These are phyloP conservation scores for Warburgia ugandensis DNA, from an alignment of 164 flowering plant genomes.

Conservation along the genomic window DNA sequence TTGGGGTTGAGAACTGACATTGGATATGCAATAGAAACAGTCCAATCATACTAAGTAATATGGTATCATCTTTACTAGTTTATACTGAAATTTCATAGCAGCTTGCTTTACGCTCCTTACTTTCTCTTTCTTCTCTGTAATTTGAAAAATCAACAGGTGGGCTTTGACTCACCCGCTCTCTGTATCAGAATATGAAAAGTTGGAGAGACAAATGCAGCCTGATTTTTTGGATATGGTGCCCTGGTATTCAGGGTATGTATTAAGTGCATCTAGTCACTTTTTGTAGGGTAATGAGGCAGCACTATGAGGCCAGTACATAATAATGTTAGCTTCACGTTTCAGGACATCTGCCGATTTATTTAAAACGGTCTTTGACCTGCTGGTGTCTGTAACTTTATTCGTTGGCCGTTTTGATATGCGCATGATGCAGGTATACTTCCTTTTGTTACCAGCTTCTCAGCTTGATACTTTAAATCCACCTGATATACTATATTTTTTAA, in stretches of 20 bases:
- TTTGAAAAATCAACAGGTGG: slow-evolving; percentile 52
- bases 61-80: too few species aligned
- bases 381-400: slow-evolving; percentile 95
- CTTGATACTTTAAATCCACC: too few species aligned
- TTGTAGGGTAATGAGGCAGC: not conserved
- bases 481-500: too few species aligned
- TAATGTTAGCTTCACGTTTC: slow-evolving; percentile 24
- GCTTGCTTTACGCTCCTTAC: not conserved
- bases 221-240: slow-evolving; percentile 98
- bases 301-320: not conserved
- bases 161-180: slow-evolving; percentile 90
- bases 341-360: slow-evolving; percentile 99
- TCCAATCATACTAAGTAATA: too few species aligned
- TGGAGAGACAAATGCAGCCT: slow-evolving; percentile 83
- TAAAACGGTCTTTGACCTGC: slow-evolving; percentile 94
- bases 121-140: not conserved
- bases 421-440: slow-evolving; percentile 87
- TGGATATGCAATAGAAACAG: too few species aligned
- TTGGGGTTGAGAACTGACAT: too few species aligned
- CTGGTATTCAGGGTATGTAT: slow-evolving; percentile 95
- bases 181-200: slow-evolving; percentile 59
- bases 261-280: slow-evolving; percentile 3
- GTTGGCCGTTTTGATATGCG: slow-evolving; percentile 99
- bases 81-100: too few species aligned
- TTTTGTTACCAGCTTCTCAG: too few species aligned